Evolutionary conservation across 106 monocot genomes (phyloP).

Genomic region (Platanthera zijinensis): DNA sequence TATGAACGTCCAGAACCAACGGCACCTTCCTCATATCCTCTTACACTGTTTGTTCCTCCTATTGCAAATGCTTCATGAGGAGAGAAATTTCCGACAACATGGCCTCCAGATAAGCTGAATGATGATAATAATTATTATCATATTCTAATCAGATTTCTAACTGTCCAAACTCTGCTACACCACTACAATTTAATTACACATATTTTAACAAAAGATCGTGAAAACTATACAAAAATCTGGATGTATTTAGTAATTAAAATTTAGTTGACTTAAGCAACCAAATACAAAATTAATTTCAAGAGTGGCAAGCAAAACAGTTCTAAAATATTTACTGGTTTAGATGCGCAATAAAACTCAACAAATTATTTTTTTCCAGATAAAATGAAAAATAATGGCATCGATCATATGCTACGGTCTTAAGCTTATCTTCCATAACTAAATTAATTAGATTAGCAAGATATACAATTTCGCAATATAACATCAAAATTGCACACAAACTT

Average conservation of each 20-base stretch:
- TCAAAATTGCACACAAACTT: not conserved
- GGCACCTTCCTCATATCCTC: slow-evolving; percentile 98
- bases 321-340: not conserved
- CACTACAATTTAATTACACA: not conserved
- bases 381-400: not conserved
- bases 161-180: not conserved
- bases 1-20: slow-evolving; percentile 85
- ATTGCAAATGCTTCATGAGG: slow-evolving; percentile 97
- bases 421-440: not conserved
- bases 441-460: not conserved
- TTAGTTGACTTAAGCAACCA: not conserved
- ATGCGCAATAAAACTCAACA: not conserved
- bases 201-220: not conserved
- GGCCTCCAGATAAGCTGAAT: slow-evolving; percentile 76
- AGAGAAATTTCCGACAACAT: slow-evolving; percentile 76
- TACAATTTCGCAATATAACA: not conserved
- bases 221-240: not conserved
- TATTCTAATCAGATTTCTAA: not conserved
- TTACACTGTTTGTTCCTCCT: slow-evolving; percentile 88
- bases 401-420: not conserved
- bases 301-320: not conserved
- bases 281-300: not conserved
- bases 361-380: not conserved
- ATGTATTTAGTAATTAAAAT: not conserved
- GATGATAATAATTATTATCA: not conserved